phyloP scores from a whole-genome alignment of 2,329 filamentous ascomycete species.

The Aureobasidium sp. region DNA sequence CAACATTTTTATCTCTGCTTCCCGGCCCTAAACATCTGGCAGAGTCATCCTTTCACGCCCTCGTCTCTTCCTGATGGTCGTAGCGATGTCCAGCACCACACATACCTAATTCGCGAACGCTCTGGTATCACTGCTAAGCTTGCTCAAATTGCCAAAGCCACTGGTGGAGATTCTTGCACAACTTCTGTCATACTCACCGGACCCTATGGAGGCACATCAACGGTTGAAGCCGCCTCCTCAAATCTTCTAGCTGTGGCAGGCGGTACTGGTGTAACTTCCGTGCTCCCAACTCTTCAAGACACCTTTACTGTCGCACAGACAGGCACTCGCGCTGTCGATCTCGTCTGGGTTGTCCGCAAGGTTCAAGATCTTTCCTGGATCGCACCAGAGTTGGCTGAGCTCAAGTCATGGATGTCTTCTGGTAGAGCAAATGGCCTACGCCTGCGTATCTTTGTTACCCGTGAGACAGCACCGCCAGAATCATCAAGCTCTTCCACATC shows the following conservation, averaged over 20 bases:
- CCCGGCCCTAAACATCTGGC: conserved; percentile 57
- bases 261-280: conserved; percentile 60
- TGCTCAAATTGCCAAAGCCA: conserved; percentile 33
- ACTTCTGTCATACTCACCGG: conserved; percentile 54
- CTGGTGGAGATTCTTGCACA: conserved; percentile 40
- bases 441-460: conserved; percentile 12
- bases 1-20: conserved; percentile 68
- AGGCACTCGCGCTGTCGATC: conserved; percentile 3
- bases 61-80: conserved; percentile 40
- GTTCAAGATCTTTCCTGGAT: conserved; percentile 12
- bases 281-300: conserved; percentile 58
- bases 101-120: conserved; percentile 28
- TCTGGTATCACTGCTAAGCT: conserved; percentile 51
- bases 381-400: not conserved
- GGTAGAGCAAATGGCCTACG: not conserved
- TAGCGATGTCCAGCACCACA: conserved; percentile 22
- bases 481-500: not conserved
- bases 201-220: conserved; percentile 44
- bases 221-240: not conserved
- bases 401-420: conserved; percentile 2
- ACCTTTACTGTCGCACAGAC: conserved; percentile 23
- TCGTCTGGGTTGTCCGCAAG: conserved; percentile 13
- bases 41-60: conserved; percentile 63
- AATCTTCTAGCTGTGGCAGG: conserved; percentile 12
- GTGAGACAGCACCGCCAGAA: conserved; percentile 4